phyloP scores from a whole-genome alignment of 768 basidiomycete genomes.

The Boletus patriciae region DNA sequence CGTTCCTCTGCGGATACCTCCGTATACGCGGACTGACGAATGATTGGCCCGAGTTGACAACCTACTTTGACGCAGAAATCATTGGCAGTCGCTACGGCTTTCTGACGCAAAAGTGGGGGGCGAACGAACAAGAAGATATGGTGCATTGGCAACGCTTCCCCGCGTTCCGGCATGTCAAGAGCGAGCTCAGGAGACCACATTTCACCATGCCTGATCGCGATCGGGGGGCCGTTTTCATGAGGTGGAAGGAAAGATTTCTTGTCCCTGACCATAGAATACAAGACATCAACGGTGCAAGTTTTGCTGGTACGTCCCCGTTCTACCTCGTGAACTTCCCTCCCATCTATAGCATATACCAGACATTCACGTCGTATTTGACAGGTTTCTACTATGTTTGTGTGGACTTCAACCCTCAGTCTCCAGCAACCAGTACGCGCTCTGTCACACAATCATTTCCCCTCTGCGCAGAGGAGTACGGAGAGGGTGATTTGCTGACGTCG shows the following conservation, averaged over 20 bases:
- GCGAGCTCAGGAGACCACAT: conserved; percentile 75
- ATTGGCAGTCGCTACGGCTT: conserved; percentile 92
- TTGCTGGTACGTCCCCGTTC: conserved; percentile 66
- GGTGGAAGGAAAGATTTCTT: conserved; percentile 95
- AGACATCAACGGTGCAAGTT: conserved; percentile 93
- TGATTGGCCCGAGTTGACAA: conserved; percentile 94
- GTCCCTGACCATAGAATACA: conserved; percentile 93
- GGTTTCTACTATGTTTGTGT: conserved; percentile 97
- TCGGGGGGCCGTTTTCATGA: conserved; percentile 86
- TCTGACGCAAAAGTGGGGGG: conserved; percentile 87
- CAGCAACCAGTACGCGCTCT: conserved; percentile 34
- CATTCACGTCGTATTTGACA: conserved; percentile 27
- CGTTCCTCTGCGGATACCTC: conserved; percentile 88
- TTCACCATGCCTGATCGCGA: conserved; percentile 76
- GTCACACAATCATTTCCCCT: conserved; percentile 39
- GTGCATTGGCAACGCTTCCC: conserved; percentile 95
- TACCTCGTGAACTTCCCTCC: not conserved
- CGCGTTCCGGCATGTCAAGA: conserved; percentile 78
- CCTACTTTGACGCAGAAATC: conserved; percentile 96
- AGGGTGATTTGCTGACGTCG: conserved; percentile 29
- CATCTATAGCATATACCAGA: conserved; percentile 16
- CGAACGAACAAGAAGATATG: conserved; percentile 87
- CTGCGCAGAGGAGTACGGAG: conserved; percentile 29
- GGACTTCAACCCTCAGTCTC: conserved; percentile 74
- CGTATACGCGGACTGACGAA: conserved; percentile 91